These are phyloP conservation scores for Mycena rebaudengoi DNA, from an alignment of 768 basidiomycete genomes.

Conservation along the genomic window DNA sequence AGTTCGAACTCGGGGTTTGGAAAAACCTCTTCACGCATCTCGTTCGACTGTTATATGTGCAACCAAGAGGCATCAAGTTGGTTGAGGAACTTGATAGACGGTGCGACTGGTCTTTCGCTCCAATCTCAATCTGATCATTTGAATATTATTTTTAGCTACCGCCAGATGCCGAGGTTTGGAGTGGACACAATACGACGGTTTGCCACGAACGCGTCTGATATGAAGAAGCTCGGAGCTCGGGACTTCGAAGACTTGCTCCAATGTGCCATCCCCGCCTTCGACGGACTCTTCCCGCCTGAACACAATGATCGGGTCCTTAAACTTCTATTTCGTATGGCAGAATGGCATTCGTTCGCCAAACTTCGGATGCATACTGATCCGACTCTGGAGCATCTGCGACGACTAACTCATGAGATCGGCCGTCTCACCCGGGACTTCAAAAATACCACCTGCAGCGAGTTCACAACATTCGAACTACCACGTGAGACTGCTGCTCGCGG, in stretches of 20 bases:
- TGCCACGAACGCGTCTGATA: conserved; percentile 31
- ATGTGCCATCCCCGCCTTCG: conserved; percentile 44
- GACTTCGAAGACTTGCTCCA: conserved; percentile 45
- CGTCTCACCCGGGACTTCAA: conserved; percentile 35
- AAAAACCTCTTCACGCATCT: conserved; percentile 45
- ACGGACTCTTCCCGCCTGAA: conserved; percentile 35
- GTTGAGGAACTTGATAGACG: conserved; percentile 34
- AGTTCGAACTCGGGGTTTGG: conserved; percentile 49
- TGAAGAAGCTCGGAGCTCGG: conserved; percentile 35
- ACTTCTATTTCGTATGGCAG: conserved; percentile 36
- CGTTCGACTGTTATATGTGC: conserved; percentile 39
- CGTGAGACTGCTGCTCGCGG: conserved; percentile 32
- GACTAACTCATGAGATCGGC: conserved; percentile 31
- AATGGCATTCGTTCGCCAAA: conserved; percentile 48
- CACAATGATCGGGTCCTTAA: conserved; percentile 33
- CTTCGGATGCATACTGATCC: conserved; percentile 43
- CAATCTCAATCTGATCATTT: neutral
- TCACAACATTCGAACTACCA: conserved; percentile 37
- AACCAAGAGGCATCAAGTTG: conserved; percentile 10
- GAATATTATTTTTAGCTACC: conserved; percentile 19
- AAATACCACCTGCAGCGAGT: conserved; percentile 29
- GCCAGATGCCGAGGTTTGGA: conserved; percentile 27
- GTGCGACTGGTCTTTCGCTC: conserved; percentile 18
- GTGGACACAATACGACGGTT: conserved; percentile 35
- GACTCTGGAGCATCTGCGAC: conserved; percentile 34